Percentiles rank a stretch among this genome's conserved stretches.
phyloP scores from a whole-genome alignment of 2,329 filamentous ascomycete genomes.

The Fusarium redolens region DNA sequence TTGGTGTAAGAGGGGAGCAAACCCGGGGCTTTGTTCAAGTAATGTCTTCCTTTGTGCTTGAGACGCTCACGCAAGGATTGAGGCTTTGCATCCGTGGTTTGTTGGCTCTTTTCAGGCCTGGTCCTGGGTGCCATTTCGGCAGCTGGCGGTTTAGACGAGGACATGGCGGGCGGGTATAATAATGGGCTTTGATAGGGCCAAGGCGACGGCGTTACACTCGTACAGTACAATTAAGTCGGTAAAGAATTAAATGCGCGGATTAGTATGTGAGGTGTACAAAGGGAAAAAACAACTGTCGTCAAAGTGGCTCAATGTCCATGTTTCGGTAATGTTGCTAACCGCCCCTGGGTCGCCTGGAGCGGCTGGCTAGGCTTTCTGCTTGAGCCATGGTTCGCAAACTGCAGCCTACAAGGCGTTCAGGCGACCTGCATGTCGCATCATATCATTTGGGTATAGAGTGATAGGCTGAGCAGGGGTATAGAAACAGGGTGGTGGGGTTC shows the following conservation, averaged over 20 bases:
- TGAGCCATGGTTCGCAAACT: conserved; percentile 1
- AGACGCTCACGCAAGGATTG: conserved; percentile 14
- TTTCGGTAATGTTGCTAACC: background rate
- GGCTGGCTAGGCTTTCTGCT: background rate
- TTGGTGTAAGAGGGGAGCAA: background rate
- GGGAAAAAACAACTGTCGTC: background rate
- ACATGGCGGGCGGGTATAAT: background rate
- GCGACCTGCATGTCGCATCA: background rate
- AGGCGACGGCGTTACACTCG: background rate
- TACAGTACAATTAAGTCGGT: background rate
- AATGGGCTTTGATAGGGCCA: background rate
- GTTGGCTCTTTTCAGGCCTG: background rate
- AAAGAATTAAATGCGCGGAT: background rate
- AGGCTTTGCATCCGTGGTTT: background rate
- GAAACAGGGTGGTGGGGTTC: background rate
- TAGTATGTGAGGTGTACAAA: background rate
- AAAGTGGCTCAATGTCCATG: background rate
- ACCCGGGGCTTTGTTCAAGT: background rate
- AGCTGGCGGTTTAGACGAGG: background rate
- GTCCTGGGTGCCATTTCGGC: background rate
- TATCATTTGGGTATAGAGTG: background rate
- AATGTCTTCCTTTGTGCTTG: conserved; percentile 13
- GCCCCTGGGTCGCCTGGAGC: background rate
- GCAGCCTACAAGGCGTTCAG: background rate
- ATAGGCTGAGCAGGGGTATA: background rate